A percentile compares a stretch with the other conserved stretches of the same genome.
Conservation (phyloP, 345 rosid genomes). For the Lepidium aucheri region DNA sequence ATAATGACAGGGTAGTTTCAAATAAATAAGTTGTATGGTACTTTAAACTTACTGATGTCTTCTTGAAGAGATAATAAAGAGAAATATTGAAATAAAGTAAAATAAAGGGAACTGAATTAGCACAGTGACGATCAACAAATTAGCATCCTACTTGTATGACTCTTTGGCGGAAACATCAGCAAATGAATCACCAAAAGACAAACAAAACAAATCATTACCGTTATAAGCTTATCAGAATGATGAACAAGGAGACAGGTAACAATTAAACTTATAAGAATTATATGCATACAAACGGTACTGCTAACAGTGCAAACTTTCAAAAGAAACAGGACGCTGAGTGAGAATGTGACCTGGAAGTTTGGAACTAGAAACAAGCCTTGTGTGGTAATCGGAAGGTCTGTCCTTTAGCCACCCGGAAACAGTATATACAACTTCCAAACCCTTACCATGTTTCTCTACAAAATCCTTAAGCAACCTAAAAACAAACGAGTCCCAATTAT, state of each 20-base stretch:
- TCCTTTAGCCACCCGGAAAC: slow-evolving; percentile 80
- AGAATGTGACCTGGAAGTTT: slow-evolving; percentile 61
- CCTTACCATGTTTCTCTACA: slow-evolving; percentile 46
- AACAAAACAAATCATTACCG: not conserved
- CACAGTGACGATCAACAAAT: not conserved
- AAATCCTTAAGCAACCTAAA: slow-evolving; percentile 78
- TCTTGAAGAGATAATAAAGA: not conserved
- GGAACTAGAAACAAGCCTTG: slow-evolving; percentile 58
- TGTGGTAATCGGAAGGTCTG: slow-evolving; percentile 45
- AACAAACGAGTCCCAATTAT: not conserved
- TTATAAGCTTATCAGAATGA: not conserved
- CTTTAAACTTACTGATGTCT: not conserved
- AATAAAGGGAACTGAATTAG: not conserved
- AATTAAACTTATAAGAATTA: not conserved
- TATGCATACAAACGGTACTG: not conserved
- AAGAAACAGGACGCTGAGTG: not conserved
- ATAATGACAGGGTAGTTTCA: not conserved
- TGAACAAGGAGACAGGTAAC: not conserved
- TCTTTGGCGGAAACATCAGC: not conserved
- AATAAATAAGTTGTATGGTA: not conserved
- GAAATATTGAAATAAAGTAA: not conserved
- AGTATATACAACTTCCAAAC: slow-evolving; percentile 59
- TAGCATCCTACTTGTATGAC: not conserved
- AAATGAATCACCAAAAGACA: not conserved
- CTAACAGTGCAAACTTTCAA: not conserved